Evolutionary conservation across 1,139 yeast species (phyloP).

Genomic region (Yamadazyma sp.): DNA sequence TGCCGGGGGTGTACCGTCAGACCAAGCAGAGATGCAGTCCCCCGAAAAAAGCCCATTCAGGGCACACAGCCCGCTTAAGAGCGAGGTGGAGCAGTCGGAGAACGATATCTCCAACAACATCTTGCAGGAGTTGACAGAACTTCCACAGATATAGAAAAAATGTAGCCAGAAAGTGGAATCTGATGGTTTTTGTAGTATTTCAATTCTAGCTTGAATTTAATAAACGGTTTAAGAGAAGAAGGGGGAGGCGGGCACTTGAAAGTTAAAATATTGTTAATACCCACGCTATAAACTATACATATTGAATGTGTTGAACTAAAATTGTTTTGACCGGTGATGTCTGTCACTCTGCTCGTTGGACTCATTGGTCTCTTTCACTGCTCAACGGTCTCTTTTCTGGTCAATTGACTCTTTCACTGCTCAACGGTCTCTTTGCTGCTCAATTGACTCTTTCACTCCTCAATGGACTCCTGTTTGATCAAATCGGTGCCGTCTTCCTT

Average conservation of each 20-base stretch:
- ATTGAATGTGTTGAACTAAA: background rate
- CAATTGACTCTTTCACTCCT: no score
- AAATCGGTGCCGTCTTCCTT: slow-evolving; percentile 31
- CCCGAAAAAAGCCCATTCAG: slow-evolving; percentile 8
- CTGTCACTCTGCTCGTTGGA: no score
- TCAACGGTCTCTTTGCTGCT: no score
- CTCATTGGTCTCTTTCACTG: no score
- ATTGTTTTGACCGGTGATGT: no score
- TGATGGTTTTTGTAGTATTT: background rate
- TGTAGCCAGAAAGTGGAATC: background rate
- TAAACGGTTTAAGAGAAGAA: background rate
- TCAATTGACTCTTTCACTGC: no score
- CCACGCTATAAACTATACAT: background rate
- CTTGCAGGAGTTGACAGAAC: slow-evolving; percentile 7
- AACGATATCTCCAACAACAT: slow-evolving; percentile 7
- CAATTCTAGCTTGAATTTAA: slow-evolving; percentile 2
- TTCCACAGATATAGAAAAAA: slow-evolving; percentile 6
- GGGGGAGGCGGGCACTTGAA: no score
- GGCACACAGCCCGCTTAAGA: slow-evolving; percentile 3
- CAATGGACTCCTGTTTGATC: background rate
- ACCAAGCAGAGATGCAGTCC: slow-evolving; percentile 10
- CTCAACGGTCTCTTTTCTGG: no score
- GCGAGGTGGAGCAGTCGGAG: slow-evolving; percentile 7
- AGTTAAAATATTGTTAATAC: background rate
- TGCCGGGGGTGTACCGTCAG: slow-evolving; percentile 50